Evolutionary conservation across 2,329 filamentous ascomycete species (phyloP).

Genomic region (Botrytis squamosa): DNA sequence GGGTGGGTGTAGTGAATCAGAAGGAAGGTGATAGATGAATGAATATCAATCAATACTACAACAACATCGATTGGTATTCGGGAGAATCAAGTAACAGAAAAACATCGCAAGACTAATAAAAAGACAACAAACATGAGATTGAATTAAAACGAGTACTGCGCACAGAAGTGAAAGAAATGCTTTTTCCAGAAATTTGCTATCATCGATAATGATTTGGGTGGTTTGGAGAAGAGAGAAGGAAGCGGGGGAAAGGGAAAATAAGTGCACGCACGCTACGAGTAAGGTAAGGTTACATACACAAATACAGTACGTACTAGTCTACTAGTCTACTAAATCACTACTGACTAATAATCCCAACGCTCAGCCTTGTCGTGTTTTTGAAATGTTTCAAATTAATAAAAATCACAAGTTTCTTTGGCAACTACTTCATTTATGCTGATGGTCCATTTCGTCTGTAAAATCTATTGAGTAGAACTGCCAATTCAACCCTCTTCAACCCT

Average conservation of each 20-base stretch:
- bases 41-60: not conserved
- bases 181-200: not conserved
- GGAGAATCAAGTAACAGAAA: not conserved
- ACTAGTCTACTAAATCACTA: not conserved
- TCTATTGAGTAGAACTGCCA: not conserved
- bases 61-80: not conserved
- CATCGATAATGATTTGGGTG: not conserved
- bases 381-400: not conserved
- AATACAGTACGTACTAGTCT: not conserved
- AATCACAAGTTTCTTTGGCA: not conserved
- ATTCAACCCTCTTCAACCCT: not conserved
- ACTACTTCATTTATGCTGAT: not conserved
- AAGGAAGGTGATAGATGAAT: not conserved
- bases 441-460: not conserved
- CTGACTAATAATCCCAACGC: not conserved
- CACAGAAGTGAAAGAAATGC: not conserved
- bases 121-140: not conserved
- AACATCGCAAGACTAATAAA: slow-evolving; percentile 2
- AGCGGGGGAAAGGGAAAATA: not conserved
- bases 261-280: not conserved
- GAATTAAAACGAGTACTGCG: not conserved
- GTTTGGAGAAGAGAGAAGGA: not conserved
- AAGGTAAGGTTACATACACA: not conserved
- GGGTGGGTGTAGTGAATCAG: not conserved
- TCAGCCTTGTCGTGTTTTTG: not conserved